Evolutionary conservation across 257 asterid genomes (phyloP).

Genomic region (Ballota nigra): DNA sequence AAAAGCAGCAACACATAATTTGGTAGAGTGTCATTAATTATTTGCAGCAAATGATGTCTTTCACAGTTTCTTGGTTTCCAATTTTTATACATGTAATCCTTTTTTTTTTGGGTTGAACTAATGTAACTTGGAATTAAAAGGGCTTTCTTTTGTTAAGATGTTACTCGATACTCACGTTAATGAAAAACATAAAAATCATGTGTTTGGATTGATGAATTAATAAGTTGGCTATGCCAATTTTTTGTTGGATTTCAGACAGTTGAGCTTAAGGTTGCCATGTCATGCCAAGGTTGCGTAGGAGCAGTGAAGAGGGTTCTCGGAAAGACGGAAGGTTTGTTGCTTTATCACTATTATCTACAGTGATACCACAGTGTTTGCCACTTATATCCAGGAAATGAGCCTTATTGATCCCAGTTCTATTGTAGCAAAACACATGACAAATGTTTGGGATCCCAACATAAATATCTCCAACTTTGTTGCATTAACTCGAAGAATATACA

Average conservation of each 20-base stretch:
- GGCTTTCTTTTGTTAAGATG: constrained; percentile 3
- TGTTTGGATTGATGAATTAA: background rate
- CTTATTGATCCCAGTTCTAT: background rate
- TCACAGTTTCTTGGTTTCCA: constrained; percentile 8
- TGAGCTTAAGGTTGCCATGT: constrained; percentile 89
- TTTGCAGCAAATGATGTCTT: constrained; percentile 2
- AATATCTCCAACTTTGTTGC: background rate
- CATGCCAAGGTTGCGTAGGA: constrained; percentile 91
- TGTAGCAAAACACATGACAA: background rate
- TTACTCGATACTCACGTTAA: background rate
- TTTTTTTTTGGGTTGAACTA: background rate
- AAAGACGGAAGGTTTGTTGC: constrained; percentile 72
- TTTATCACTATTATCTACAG: background rate
- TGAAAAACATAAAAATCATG: background rate
- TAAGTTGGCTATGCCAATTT: background rate
- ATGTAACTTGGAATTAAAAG: background rate
- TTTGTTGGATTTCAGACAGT: constrained; percentile 60
- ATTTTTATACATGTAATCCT: background rate
- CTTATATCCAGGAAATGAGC: background rate
- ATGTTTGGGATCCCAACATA: background rate
- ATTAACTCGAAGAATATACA: background rate
- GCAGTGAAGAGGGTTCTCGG: constrained; percentile 88
- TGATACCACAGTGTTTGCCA: background rate
- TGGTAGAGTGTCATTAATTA: constrained; percentile 7
- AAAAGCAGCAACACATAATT: background rate